Percentiles rank a stretch among this genome's conserved stretches.
Conservation (phyloP, 2,329 filamentous ascomycete species). For the Trichophyton schoenleinii region DNA sequence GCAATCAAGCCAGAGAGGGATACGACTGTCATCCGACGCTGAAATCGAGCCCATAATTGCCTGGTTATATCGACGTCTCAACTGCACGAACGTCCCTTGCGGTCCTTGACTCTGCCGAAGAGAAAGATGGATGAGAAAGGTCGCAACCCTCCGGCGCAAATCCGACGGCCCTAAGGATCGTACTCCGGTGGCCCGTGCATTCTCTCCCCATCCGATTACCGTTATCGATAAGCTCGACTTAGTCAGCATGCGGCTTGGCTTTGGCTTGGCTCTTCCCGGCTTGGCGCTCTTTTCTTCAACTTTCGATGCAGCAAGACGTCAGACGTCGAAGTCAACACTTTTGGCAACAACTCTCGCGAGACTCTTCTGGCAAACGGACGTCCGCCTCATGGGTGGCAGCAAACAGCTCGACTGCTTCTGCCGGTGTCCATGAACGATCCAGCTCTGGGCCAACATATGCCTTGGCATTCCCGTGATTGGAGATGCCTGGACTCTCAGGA, state of each 20-base stretch:
- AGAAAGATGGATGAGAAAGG: neutral
- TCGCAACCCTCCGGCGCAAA: neutral
- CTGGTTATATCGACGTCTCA: neutral
- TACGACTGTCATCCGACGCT: neutral
- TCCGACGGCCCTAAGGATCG: neutral
- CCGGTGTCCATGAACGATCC: neutral
- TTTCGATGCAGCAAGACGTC: neutral
- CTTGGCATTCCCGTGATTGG: slow-evolving; percentile 16
- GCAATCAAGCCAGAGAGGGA: slow-evolving; percentile 52
- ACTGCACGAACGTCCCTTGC: no score
- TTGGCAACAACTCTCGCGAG: neutral
- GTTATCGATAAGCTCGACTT: neutral
- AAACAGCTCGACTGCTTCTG: neutral
- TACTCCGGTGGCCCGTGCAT: no score
- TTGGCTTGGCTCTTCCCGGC: neutral
- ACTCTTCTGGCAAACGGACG: no score
- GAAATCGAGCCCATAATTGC: slow-evolving; percentile 2
- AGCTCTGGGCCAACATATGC: neutral
- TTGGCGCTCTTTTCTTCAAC: neutral
- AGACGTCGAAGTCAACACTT: no score
- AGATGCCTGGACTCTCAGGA: slow-evolving; percentile 27
- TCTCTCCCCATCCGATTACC: neutral
- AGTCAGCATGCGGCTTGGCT: neutral
- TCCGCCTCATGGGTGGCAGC: neutral
- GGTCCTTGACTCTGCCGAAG: neutral